Conservation (phyloP, 768 basidiomycete genomes). For the Coprinopsis cinerea region DNA sequence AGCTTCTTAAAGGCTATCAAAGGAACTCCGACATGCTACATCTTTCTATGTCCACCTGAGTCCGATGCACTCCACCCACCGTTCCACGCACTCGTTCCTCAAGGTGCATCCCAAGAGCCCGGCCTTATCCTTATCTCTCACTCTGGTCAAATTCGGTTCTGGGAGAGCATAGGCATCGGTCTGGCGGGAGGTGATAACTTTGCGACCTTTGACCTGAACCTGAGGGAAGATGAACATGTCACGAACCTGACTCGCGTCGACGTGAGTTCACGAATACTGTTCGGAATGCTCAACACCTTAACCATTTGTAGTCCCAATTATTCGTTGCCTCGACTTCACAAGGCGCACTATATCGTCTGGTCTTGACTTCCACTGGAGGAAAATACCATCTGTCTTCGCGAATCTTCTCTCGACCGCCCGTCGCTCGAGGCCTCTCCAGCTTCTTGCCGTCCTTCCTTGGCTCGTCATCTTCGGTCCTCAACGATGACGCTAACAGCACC, state of each 20-base stretch:
- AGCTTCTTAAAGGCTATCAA: constrained; percentile 42
- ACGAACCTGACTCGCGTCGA: constrained; percentile 64
- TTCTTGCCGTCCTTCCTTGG: constrained; percentile 38
- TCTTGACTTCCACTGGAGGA: constrained; percentile 61
- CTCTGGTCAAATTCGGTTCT: constrained; percentile 72
- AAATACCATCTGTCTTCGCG: constrained; percentile 56
- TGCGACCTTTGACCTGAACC: constrained; percentile 40
- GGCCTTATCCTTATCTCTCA: constrained; percentile 76
- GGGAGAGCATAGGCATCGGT: constrained; percentile 83
- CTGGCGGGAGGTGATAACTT: constrained; percentile 74
- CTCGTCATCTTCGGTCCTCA: constrained; percentile 34
- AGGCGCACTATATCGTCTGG: constrained; percentile 61
- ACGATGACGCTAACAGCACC: constrained; percentile 36
- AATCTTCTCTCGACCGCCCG: constrained; percentile 52
- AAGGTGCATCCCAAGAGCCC: constrained; percentile 68
- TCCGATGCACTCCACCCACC: constrained; percentile 35
- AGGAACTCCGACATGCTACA: constrained; percentile 76
- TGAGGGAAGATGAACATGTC: constrained; percentile 51
- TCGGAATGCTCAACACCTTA: constrained; percentile 5
- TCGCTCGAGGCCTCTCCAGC: constrained; percentile 36
- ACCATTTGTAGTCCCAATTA: constrained; percentile 44
- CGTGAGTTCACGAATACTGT: constrained; percentile 34
- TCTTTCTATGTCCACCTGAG: constrained; percentile 64
- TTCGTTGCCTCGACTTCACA: constrained; percentile 65
- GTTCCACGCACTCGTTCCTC: constrained; percentile 63